phyloP scores from a whole-genome alignment of 2,329 filamentous ascomycete genomes.

The Scedosporium minutisporum region DNA sequence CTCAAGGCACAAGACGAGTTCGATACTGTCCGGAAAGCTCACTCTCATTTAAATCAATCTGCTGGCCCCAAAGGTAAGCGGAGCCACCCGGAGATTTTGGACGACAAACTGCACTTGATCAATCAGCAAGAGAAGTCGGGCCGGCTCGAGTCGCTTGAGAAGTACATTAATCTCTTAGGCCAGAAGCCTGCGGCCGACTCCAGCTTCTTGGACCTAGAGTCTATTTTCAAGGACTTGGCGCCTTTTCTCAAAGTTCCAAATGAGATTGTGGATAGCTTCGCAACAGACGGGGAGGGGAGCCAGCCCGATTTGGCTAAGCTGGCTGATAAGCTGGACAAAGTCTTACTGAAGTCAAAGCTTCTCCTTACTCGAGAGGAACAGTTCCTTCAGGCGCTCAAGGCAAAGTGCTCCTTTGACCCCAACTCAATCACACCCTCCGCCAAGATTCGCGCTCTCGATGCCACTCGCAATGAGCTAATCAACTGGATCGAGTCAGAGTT shows the following conservation, averaged over 20 bases:
- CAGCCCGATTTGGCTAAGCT: slow-evolving; percentile 36
- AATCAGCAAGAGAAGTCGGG: slow-evolving; percentile 42
- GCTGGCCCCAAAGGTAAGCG: background rate
- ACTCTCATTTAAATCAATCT: slow-evolving; percentile 9
- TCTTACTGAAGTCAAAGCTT: slow-evolving; percentile 48
- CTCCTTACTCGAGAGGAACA: slow-evolving; percentile 47
- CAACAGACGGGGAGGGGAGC: slow-evolving; percentile 26
- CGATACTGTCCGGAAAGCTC: slow-evolving; percentile 22
- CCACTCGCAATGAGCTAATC: slow-evolving; percentile 50
- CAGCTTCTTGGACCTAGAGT: slow-evolving; percentile 38
- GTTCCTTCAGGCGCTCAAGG: slow-evolving; percentile 37
- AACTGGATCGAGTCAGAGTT: slow-evolving; percentile 57
- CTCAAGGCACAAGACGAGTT: slow-evolving; percentile 40
- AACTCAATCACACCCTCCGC: slow-evolving; percentile 15
- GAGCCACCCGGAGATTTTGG: slow-evolving; percentile 18
- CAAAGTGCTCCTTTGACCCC: slow-evolving; percentile 22
- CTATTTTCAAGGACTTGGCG: slow-evolving; percentile 34
- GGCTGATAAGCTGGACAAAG: slow-evolving; percentile 45
- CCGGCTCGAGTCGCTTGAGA: slow-evolving; percentile 38
- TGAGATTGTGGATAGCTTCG: slow-evolving; percentile 40
- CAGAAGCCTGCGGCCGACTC: slow-evolving; percentile 41
- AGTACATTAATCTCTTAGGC: slow-evolving; percentile 38
- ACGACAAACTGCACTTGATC: slow-evolving; percentile 41
- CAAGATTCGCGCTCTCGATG: slow-evolving; percentile 43
- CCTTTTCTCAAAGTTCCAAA: slow-evolving; percentile 41